These are phyloP conservation scores for Sarocladiaceae sp. DNA, from an alignment of 2,329 filamentous ascomycete genomes.

Conservation along the genomic window DNA sequence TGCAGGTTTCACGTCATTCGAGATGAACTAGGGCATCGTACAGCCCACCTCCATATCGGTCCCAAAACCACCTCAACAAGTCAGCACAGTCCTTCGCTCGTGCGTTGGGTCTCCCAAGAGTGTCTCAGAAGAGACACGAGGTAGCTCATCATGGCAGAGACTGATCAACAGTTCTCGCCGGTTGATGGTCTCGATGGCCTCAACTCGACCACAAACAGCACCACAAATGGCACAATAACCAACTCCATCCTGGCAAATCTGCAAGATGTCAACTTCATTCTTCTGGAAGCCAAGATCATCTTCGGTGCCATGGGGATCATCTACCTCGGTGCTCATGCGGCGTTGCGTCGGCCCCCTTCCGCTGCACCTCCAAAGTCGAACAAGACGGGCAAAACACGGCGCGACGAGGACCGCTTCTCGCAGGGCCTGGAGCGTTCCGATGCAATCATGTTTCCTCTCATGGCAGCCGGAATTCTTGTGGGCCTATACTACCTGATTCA, in stretches of 20 bases:
- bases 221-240: conserved; percentile 18
- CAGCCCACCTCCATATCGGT: too few species aligned
- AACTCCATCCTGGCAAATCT: conserved; percentile 25
- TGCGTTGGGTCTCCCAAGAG: too few species aligned
- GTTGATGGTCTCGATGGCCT: conserved; percentile 21
- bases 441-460: conserved; percentile 77
- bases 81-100: too few species aligned
- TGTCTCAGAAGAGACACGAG: too few species aligned
- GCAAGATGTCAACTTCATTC: conserved; percentile 35
- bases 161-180: conserved; percentile 6
- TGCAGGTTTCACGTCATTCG: too few species aligned
- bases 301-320: conserved; percentile 76
- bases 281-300: conserved; percentile 45
- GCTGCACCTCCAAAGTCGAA: conserved; percentile 57
- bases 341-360: conserved; percentile 76
- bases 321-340: conserved; percentile 79
- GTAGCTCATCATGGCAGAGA: conserved; percentile 8
- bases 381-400: conserved; percentile 29
- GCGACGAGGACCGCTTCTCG: conserved; percentile 45
- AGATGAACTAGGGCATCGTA: too few species aligned
- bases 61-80: too few species aligned
- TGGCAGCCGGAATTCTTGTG: conserved; percentile 68
- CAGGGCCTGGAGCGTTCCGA: conserved; percentile 63
- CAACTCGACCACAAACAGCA: conserved; percentile 26
- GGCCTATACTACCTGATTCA: conserved; percentile 86